These are phyloP conservation scores for Calonectria hawksworthii DNA, from an alignment of 2,329 filamentous ascomycete genomes.

Conservation along the genomic window DNA sequence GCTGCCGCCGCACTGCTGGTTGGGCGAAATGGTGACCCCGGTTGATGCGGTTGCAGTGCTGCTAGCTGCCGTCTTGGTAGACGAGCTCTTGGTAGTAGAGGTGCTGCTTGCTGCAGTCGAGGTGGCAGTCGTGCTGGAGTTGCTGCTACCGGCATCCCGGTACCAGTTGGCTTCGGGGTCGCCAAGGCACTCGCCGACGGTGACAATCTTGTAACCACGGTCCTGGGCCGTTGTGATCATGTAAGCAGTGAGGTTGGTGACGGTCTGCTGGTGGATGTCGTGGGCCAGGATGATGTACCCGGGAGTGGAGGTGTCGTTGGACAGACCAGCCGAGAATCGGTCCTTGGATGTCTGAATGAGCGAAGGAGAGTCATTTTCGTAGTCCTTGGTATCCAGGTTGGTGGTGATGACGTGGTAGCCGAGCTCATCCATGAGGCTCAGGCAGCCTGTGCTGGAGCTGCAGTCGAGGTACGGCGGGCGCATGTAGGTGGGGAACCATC, in stretches of 20 bases:
- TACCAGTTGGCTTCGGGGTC: conserved; percentile 67
- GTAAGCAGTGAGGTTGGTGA: conserved; percentile 54
- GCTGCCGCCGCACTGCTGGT: conserved; percentile 38
- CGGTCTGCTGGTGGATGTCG: conserved; percentile 63
- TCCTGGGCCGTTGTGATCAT: conserved; percentile 58
- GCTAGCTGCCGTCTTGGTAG: conserved; percentile 16
- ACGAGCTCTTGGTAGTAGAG: not conserved
- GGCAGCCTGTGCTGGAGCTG: conserved; percentile 53
- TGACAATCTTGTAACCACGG: conserved; percentile 61
- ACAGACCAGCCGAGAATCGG: conserved; percentile 51
- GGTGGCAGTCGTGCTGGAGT: conserved; percentile 16
- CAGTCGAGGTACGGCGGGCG: conserved; percentile 60
- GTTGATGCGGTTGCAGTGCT: conserved; percentile 25
- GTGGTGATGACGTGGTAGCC: conserved; percentile 70
- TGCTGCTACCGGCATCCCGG: conserved; percentile 44
- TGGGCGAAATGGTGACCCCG: conserved; percentile 22
- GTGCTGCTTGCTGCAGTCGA: conserved; percentile 8
- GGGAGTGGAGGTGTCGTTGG: conserved; percentile 41
- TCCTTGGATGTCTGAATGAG: conserved; percentile 62
- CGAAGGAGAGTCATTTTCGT: conserved; percentile 62
- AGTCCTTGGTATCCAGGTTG: conserved; percentile 73
- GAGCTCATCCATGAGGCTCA: conserved; percentile 52
- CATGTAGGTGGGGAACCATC: conserved; percentile 57
- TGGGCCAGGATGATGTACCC: conserved; percentile 67
- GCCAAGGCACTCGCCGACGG: conserved; percentile 69